These are phyloP conservation scores for Backusella mclennaniae DNA, from an alignment of 192 early-diverging fungal species.

Conservation along the genomic window DNA sequence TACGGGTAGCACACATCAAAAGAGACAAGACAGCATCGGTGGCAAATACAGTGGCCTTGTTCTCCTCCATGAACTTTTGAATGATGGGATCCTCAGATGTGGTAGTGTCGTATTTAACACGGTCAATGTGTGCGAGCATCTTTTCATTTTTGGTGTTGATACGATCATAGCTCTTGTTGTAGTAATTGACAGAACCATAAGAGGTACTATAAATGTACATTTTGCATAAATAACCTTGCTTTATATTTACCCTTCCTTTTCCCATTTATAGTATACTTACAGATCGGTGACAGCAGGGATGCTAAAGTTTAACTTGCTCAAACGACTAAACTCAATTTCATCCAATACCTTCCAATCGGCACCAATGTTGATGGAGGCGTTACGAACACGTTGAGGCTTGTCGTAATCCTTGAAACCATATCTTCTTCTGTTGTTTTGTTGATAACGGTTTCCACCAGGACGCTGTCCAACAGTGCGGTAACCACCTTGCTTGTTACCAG, in stretches of 20 bases:
- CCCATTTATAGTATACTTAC: constrained; percentile 44
- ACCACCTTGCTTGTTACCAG: constrained; percentile 42
- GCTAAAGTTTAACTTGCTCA: constrained; percentile 80
- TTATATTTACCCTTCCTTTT: background rate
- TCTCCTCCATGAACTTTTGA: constrained; percentile 44
- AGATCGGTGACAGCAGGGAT: constrained; percentile 78
- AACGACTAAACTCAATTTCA: constrained; percentile 90
- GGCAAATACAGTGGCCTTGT: constrained; percentile 73
- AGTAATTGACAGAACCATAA: constrained; percentile 74
- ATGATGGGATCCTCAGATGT: constrained; percentile 89
- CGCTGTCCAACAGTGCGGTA: constrained; percentile 42
- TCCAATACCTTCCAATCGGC: constrained; percentile 91
- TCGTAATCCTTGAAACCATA: constrained; percentile 47
- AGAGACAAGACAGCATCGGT: constrained; percentile 89
- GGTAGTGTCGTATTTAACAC: constrained; percentile 72
- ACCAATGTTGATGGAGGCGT: constrained; percentile 83
- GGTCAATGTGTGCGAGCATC: constrained; percentile 63
- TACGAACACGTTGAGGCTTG: constrained; percentile 73
- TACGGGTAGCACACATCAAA: constrained; percentile 89
- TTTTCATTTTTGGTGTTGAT: constrained; percentile 79
- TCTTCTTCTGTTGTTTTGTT: constrained; percentile 34
- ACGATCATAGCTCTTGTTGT: constrained; percentile 86
- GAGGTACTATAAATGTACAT: constrained; percentile 44
- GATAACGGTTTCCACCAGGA: constrained; percentile 22
- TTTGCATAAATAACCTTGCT: background rate